These are phyloP conservation scores for Niebla homalea DNA, from an alignment of 495 filamentous ascomycete species.

Conservation along the genomic window DNA sequence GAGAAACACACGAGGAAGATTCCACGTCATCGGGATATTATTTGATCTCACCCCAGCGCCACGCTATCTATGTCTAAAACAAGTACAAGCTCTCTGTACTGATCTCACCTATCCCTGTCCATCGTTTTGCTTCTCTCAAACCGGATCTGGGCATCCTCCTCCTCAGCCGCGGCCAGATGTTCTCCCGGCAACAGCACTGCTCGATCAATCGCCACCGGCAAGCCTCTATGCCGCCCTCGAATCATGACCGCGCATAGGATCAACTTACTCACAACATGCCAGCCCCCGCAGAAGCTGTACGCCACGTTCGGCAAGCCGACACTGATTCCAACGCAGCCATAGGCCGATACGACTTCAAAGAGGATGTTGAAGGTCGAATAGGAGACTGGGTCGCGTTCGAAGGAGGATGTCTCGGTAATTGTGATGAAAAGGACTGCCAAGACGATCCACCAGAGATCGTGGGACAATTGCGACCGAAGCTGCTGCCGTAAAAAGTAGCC, in stretches of 20 bases:
- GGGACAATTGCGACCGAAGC: slow-evolving; percentile 65
- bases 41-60: no score
- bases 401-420: slow-evolving; percentile 57
- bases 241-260: slow-evolving; percentile 68
- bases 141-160: slow-evolving; percentile 44
- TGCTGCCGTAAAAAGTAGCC: slow-evolving; percentile 47
- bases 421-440: slow-evolving; percentile 60
- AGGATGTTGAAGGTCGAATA: slow-evolving; percentile 76
- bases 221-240: slow-evolving; percentile 61
- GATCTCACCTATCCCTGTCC: not conserved
- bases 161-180: slow-evolving; percentile 32
- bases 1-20: no score
- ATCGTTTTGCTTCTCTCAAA: slow-evolving; percentile 22
- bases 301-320: slow-evolving; percentile 54
- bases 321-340: slow-evolving; percentile 75
- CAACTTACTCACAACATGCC: slow-evolving; percentile 59
- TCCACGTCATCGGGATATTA: no score
- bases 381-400: slow-evolving; percentile 48
- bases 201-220: slow-evolving; percentile 71
- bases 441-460: slow-evolving; percentile 80
- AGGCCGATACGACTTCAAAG: slow-evolving; percentile 73
- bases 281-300: slow-evolving; percentile 62
- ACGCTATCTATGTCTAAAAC: not conserved
- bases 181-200: slow-evolving; percentile 60
- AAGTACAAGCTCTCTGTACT: not conserved